Conservation (phyloP, 306 rosid genomes). For the Pterocarpus macrocarpus region DNA sequence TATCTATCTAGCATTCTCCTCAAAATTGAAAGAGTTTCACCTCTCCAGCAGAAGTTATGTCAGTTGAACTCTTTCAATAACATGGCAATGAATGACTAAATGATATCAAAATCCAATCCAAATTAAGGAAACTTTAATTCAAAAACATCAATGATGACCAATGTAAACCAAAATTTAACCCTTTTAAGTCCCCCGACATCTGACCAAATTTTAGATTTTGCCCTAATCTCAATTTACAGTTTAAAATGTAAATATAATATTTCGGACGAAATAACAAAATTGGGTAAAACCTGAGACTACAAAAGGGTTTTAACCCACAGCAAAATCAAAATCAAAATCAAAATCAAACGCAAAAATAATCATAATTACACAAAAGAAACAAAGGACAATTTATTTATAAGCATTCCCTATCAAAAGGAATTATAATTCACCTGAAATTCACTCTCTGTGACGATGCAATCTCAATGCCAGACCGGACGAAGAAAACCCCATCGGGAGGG, state of each 20-base stretch:
- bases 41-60: neutral
- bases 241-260: no score
- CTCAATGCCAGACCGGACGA: slow-evolving; percentile 79
- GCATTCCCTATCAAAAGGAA: no score
- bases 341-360: neutral
- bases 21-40: neutral
- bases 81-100: neutral
- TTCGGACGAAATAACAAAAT: no score
- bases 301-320: no score
- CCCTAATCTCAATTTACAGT: no score
- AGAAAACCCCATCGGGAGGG: slow-evolving; percentile 96
- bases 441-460: slow-evolving; percentile 81
- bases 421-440: slow-evolving; percentile 71
- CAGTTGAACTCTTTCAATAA: neutral
- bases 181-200: no score
- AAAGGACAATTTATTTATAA: neutral
- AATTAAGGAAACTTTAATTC: neutral
- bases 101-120: neutral
- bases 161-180: neutral
- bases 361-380: neutral
- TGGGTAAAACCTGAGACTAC: no score
- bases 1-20: neutral
- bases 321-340: neutral
- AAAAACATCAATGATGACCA: neutral
- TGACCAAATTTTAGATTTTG: no score